These are phyloP conservation scores for Lentinus brumalis DNA, from an alignment of 768 basidiomycete species.

Conservation along the genomic window DNA sequence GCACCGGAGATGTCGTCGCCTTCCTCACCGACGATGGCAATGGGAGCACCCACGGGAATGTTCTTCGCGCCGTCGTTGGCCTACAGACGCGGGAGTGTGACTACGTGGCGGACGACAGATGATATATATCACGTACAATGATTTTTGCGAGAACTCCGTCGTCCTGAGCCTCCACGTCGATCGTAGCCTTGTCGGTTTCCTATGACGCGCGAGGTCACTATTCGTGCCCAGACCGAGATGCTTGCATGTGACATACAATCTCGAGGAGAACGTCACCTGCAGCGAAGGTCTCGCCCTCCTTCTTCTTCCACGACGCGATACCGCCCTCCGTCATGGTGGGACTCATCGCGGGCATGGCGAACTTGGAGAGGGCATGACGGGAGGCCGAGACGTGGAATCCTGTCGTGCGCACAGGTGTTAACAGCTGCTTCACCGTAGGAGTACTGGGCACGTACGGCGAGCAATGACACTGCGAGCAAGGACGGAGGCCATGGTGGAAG, in stretches of 20 bases:
- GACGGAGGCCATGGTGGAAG: slow-evolving; percentile 55
- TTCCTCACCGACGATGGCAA: slow-evolving; percentile 92
- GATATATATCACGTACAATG: slow-evolving; percentile 58
- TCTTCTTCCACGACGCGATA: slow-evolving; percentile 96
- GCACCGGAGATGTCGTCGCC: slow-evolving; percentile 92
- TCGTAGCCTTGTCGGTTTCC: slow-evolving; percentile 99
- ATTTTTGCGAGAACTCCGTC: slow-evolving; percentile 98
- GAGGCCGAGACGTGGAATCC: slow-evolving; percentile 84
- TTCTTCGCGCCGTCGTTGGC: slow-evolving; percentile 83
- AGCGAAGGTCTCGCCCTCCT: slow-evolving; percentile 88
- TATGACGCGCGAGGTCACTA: slow-evolving; percentile 34
- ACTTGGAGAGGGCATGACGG: slow-evolving; percentile 78
- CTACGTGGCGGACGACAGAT: neutral
- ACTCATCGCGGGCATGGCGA: slow-evolving; percentile 98
- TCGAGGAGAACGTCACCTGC: slow-evolving; percentile 95
- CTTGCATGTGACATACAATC: slow-evolving; percentile 62
- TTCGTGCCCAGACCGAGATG: slow-evolving; percentile 9
- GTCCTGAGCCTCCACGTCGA: slow-evolving; percentile 99
- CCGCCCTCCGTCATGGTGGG: slow-evolving; percentile 99
- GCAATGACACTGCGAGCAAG: slow-evolving; percentile 61
- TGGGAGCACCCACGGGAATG: slow-evolving; percentile 82
- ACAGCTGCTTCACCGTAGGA: neutral
- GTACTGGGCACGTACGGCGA: slow-evolving; percentile 52
- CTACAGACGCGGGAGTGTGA: slow-evolving; percentile 41
- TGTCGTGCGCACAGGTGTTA: slow-evolving; percentile 33